Evolutionary conservation across 345 rosid species (phyloP).

Genomic region (Ailanthus altissimus): DNA sequence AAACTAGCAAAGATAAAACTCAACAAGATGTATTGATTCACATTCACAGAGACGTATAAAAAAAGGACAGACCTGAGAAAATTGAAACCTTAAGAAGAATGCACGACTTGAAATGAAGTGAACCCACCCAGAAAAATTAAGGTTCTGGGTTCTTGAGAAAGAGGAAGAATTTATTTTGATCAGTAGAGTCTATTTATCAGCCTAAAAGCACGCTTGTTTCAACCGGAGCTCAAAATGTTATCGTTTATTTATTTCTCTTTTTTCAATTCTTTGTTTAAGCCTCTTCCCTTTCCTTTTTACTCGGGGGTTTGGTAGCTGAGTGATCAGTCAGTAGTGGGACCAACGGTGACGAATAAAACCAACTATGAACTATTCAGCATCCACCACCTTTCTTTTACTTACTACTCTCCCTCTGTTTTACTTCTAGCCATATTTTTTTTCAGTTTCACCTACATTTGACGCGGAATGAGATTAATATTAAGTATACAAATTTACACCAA

Average conservation of each 20-base stretch:
- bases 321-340: too few relatives aligned
- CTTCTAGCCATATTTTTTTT: too few relatives aligned
- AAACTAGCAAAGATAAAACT: background rate
- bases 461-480: too few relatives aligned
- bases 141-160: background rate
- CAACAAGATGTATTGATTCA: background rate
- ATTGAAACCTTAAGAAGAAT: background rate
- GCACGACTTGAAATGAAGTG: slow-evolving; percentile 8
- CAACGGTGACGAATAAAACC: too few relatives aligned
- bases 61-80: slow-evolving; percentile 7
- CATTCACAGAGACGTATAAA: background rate
- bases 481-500: too few relatives aligned
- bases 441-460: too few relatives aligned
- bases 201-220: background rate
- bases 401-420: too few relatives aligned
- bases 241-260: background rate
- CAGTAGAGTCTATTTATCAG: background rate
- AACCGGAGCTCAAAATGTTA: background rate
- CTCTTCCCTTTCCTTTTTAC: background rate
- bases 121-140: background rate
- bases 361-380: too few relatives aligned
- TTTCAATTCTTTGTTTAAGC: background rate
- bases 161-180: too few relatives aligned
- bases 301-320: background rate
- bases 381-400: too few relatives aligned